Percentiles rank a stretch among this genome's conserved stretches.
Evolutionary conservation across 352 stramenopile species (phyloP).

Genomic region (Albugo candida): DNA sequence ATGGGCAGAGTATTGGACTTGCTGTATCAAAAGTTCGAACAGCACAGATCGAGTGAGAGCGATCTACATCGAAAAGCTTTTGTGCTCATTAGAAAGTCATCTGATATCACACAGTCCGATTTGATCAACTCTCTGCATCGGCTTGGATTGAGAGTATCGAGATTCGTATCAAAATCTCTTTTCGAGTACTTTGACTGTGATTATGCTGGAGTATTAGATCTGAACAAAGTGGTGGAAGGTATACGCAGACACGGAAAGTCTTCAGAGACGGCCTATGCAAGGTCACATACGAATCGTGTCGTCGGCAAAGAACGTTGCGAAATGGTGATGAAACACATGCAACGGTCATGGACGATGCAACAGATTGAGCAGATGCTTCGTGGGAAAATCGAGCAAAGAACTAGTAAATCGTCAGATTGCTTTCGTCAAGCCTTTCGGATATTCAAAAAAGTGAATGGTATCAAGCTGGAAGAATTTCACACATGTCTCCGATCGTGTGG

Average conservation of each 20-base stretch:
- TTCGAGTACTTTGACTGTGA: conserved; percentile 63
- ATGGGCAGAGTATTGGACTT: conserved; percentile 34
- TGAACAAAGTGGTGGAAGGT: conserved; percentile 68
- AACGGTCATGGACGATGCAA: conserved; percentile 45
- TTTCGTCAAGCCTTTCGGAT: conserved; percentile 64
- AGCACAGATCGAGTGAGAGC: conserved; percentile 40
- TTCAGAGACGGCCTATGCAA: not conserved
- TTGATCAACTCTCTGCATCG: conserved; percentile 31
- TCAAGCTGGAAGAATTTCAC: conserved; percentile 52
- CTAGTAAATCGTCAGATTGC: conserved; percentile 51
- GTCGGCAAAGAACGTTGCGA: conserved; percentile 23
- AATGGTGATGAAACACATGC: conserved; percentile 46
- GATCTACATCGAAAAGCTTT: conserved; percentile 50
- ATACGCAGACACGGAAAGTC: not conserved
- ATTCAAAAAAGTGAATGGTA: conserved; percentile 73
- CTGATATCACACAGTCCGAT: conserved; percentile 28
- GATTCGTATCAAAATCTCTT: conserved; percentile 27
- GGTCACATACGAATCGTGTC: not conserved
- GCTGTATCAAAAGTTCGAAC: conserved; percentile 39
- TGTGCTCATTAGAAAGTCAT: conserved; percentile 43
- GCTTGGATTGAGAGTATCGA: conserved; percentile 29
- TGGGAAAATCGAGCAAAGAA: conserved; percentile 68
- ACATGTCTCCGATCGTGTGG: conserved; percentile 30
- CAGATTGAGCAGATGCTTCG: conserved; percentile 67
- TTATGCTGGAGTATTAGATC: conserved; percentile 46